Conservation (phyloP, 345 rosid genomes). For the Aegle marmelos region DNA sequence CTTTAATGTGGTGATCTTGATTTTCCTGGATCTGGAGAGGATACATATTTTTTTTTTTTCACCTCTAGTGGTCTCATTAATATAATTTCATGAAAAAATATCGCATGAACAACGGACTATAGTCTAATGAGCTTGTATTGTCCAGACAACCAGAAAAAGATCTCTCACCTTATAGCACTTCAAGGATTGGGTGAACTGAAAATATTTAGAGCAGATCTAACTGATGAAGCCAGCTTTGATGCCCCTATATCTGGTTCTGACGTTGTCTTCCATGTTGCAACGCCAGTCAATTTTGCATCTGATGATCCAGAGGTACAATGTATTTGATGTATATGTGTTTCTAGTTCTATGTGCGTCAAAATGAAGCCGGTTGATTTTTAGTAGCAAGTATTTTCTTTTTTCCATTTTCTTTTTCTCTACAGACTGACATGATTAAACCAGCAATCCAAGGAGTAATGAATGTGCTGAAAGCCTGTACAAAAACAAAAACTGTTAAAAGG, state of each 20-base stretch:
- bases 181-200: conserved; percentile 62
- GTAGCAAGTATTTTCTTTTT: neutral
- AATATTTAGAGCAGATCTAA: conserved; percentile 67
- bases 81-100: too few species aligned
- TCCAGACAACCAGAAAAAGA: conserved; percentile 64
- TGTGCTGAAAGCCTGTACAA: conserved; percentile 68
- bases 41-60: too few species aligned
- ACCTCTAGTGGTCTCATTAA: too few species aligned
- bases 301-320: conserved; percentile 73
- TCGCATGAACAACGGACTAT: too few species aligned
- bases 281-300: conserved; percentile 81
- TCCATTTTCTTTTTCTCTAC: neutral
- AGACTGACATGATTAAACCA: conserved; percentile 95
- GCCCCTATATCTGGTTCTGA: conserved; percentile 60
- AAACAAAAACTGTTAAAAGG: conserved; percentile 63
- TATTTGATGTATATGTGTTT: neutral
- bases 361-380: neutral
- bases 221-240: conserved; percentile 59
- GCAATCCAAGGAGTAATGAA: conserved; percentile 75
- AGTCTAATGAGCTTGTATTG: neutral
- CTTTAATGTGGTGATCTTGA: too few species aligned
- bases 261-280: conserved; percentile 86
- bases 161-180: conserved; percentile 47
- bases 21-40: too few species aligned
- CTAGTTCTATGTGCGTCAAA: neutral